phyloP scores from a whole-genome alignment of 371 early-diverging fungal genomes.

The Mucor ambiguus region DNA sequence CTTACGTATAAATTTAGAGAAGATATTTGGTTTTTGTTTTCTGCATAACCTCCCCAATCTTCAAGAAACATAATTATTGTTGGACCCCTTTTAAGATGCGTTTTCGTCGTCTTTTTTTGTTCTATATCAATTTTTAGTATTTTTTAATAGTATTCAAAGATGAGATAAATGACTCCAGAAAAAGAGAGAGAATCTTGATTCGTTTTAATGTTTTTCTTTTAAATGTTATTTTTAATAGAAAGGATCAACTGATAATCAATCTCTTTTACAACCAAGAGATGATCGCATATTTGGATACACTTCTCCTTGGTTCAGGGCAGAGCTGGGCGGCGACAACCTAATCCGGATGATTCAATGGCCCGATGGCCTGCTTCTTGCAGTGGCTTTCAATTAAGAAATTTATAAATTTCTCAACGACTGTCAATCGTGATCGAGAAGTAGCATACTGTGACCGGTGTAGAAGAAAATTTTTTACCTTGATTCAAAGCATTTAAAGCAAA shows the following conservation, averaged over 20 bases:
- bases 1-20: not conserved
- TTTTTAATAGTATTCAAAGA: not conserved
- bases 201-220: not conserved
- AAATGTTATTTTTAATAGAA: not conserved
- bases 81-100: not conserved
- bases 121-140: not conserved
- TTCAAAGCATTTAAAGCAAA: conserved; percentile 8
- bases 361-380: not conserved
- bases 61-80: not conserved
- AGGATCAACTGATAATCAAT: not conserved
- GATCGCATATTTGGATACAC: not conserved
- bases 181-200: not conserved
- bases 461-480: conserved; percentile 15
- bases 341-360: conserved; percentile 3
- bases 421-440: not conserved
- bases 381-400: conserved; percentile 3
- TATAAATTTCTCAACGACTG: not conserved
- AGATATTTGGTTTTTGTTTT: not conserved
- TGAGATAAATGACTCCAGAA: not conserved
- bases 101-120: not conserved
- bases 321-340: not conserved
- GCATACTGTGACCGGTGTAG: not conserved
- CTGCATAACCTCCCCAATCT: conserved; percentile 15
- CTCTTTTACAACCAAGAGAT: not conserved
- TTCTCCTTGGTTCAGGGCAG: conserved; percentile 9